Evolutionary conservation across 805 yeast species (phyloP).

Genomic region (Saccharomycopsis selenospora): DNA sequence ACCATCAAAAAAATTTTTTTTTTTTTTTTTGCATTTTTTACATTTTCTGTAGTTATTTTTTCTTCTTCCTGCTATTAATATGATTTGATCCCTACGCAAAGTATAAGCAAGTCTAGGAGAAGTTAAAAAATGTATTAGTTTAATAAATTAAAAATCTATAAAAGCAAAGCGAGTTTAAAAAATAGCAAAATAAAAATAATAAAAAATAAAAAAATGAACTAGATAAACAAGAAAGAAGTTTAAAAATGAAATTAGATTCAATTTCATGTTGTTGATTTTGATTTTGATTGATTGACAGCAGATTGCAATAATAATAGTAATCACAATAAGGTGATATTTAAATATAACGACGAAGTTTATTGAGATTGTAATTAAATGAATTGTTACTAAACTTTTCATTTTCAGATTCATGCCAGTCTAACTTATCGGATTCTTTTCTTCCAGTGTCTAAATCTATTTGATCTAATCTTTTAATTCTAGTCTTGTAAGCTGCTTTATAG

Average conservation of each 20-base stretch:
- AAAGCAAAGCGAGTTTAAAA: too few relatives aligned
- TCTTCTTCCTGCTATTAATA: too few relatives aligned
- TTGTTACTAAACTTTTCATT: conserved; percentile 22
- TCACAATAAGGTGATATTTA: too few relatives aligned
- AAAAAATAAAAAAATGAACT: too few relatives aligned
- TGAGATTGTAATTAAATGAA: background rate
- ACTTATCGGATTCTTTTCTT: conserved; percentile 72
- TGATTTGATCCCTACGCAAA: too few relatives aligned
- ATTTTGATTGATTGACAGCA: too few relatives aligned
- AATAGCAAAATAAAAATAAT: too few relatives aligned
- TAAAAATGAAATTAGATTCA: background rate
- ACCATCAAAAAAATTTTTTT: background rate
- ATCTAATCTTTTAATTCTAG: conserved; percentile 59
- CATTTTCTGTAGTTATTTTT: conserved; percentile 1
- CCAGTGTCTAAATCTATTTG: conserved; percentile 79
- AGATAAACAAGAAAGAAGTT: too few relatives aligned
- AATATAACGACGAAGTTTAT: background rate
- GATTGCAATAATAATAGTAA: too few relatives aligned
- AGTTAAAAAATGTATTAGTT: too few relatives aligned
- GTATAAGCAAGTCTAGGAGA: too few relatives aligned
- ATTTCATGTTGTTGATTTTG: background rate
- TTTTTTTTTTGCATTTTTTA: background rate
- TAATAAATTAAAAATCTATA: too few relatives aligned
- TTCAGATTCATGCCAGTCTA: conserved; percentile 70
- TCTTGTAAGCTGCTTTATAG: conserved; percentile 52